Base-by-base conservation (phyloP, 805 yeast genomes). In the Nakazawaea ambrosiae region DNA sequence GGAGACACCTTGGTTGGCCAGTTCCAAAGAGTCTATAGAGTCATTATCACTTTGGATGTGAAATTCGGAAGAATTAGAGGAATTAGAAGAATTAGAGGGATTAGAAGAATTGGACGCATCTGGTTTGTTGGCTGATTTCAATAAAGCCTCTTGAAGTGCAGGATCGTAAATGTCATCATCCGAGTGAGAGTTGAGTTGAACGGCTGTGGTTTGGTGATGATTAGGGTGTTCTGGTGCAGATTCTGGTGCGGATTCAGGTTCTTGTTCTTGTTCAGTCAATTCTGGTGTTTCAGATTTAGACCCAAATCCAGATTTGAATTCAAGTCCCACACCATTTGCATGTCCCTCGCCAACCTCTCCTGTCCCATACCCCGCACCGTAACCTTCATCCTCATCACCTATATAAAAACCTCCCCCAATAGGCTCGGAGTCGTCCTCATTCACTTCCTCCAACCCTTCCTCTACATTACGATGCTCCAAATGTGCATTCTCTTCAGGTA, bases 1-100 rank as follows among this genome's bases (percentile, higher is more conserved):
- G 6, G 22, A 19, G 6, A 38, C 15, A n/a, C 20, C 30, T 28
- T 33, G 17, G 29, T 38, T 38, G 8, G 41, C 41, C 17, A 24
- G n/a, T 36, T 37, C 37, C 24, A 34, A 30, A n/a, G 37, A 34
- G 25, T 37, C 41, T 4, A 28, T 17, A 7, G 41, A 38, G 18
- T 32, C 39, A 4, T 27, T 33, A 25, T 37, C 41, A 26, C 16
- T 30, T 14, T n/a, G 24, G 24, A 22, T 22, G 10, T 7, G 24
- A 22, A 22, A 8, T 8, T 7, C 24, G 10, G 24, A 22, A 10
- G 7, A 10, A 8, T 22, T 10, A 22, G 24, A 7, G 10, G 24
- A 7, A n/a, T n/a, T n/a, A n/a, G n/a, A n/a, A 22, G 24, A 22
- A 8, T 22, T 7, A 7, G 7, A 7, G 10, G 10, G 7, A 22